phyloP scores from a whole-genome alignment of 148 eudicot genomes.

The Talinum fruticosum region DNA sequence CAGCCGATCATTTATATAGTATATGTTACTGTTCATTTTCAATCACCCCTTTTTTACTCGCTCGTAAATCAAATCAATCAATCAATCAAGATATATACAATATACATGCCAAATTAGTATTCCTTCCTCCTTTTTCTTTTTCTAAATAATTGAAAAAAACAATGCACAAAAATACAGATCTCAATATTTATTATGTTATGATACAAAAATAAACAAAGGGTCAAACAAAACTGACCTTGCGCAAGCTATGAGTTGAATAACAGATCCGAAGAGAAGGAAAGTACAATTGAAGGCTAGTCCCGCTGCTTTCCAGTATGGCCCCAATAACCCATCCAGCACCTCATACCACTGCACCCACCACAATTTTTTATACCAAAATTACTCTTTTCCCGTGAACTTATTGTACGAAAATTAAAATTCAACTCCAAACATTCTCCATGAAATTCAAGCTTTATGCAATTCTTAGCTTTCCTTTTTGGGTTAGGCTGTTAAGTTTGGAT shows the following conservation, averaged over 20 bases:
- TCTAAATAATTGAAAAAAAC: neutral
- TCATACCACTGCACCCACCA: conserved; percentile 77
- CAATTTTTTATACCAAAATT: neutral
- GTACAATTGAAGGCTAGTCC: conserved; percentile 83
- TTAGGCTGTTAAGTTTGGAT: neutral
- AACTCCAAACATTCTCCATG: neutral
- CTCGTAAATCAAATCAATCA: neutral
- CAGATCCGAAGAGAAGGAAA: conserved; percentile 86
- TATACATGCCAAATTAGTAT: conserved; percentile 16
- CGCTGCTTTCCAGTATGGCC: conserved; percentile 84
- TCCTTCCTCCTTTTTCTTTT: no score
- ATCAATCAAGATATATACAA: neutral
- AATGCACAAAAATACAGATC: neutral
- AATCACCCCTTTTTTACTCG: neutral
- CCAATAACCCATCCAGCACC: conserved; percentile 83
- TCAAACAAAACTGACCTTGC: conserved; percentile 46
- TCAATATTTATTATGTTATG: neutral
- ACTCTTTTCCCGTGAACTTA: neutral
- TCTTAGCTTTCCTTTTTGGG: neutral
- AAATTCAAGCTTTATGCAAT: neutral
- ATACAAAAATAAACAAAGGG: neutral
- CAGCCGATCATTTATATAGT: conserved; percentile 82
- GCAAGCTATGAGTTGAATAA: conserved; percentile 86
- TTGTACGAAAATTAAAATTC: neutral
- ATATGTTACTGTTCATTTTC: conserved; percentile 59